These are phyloP conservation scores for Naganishia vishniacii DNA, from an alignment of 768 basidiomycete species.

Conservation along the genomic window DNA sequence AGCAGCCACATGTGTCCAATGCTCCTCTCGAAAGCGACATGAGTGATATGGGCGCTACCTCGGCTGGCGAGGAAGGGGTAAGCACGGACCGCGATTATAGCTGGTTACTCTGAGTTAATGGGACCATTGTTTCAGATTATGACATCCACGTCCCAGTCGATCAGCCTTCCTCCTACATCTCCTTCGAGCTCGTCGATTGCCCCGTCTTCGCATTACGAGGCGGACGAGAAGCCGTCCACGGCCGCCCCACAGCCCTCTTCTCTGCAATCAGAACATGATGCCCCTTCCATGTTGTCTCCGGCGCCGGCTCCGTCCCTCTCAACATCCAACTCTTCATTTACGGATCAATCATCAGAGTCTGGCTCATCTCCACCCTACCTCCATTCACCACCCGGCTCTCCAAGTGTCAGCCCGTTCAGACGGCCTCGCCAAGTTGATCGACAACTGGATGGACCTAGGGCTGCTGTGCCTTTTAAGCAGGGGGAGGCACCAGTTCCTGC, in stretches of 20 bases:
- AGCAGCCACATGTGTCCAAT: neutral
- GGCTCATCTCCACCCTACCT: conserved; percentile 21
- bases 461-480: neutral
- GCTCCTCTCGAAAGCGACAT: conserved; percentile 6
- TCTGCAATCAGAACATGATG: neutral
- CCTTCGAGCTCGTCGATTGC: conserved; percentile 36
- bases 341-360: conserved; percentile 8
- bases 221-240: conserved; percentile 15
- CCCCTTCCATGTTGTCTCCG: neutral
- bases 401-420: conserved; percentile 14
- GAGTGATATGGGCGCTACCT: conserved; percentile 14
- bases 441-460: neutral
- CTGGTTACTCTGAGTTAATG: neutral
- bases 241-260: neutral
- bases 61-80: conserved; percentile 22
- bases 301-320: neutral
- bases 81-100: neutral
- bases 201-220: conserved; percentile 38
- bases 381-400: conserved; percentile 15
- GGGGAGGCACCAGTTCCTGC: neutral
- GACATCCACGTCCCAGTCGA: conserved; percentile 38
- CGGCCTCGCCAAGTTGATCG: neutral
- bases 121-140: conserved; percentile 30
- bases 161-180: conserved; percentile 40
- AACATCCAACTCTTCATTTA: neutral